Evolutionary conservation across 2,329 filamentous ascomycete genomes (phyloP).

Genomic region (Fusarium ambrosium): DNA sequence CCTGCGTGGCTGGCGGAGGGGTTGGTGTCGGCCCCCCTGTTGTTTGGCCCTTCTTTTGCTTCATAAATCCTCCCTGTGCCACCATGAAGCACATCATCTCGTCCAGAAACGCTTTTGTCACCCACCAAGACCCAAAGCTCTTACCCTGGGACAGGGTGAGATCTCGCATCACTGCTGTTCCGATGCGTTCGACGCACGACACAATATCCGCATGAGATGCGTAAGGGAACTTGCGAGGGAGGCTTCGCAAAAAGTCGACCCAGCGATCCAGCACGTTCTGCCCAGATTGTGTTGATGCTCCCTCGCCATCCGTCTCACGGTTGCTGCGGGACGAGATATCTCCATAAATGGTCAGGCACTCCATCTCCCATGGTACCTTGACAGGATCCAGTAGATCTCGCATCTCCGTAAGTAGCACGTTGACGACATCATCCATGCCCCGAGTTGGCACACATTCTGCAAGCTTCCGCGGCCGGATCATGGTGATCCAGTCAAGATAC

Average conservation of each 20-base stretch:
- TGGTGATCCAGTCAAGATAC: constrained; percentile 90
- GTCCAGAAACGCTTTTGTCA: constrained; percentile 94
- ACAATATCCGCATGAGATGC: constrained; percentile 80
- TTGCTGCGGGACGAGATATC: constrained; percentile 66
- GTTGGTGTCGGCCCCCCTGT: constrained; percentile 42
- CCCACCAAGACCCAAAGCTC: constrained; percentile 93
- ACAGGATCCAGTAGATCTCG: constrained; percentile 78
- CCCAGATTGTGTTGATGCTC: constrained; percentile 52
- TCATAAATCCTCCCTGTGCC: constrained; percentile 90
- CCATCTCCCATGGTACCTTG: constrained; percentile 74
- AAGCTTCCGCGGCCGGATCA: constrained; percentile 73
- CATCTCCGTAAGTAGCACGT: constrained; percentile 75
- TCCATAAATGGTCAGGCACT: constrained; percentile 72
- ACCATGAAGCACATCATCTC: constrained; percentile 94
- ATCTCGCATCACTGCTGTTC: constrained; percentile 83
- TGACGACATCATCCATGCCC: constrained; percentile 76
- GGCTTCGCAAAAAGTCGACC: constrained; percentile 77
- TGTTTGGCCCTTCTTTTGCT: constrained; percentile 61
- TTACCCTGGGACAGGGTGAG: constrained; percentile 82
- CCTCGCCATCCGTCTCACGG: constrained; percentile 50
- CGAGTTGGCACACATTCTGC: constrained; percentile 73
- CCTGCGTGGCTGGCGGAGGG: constrained; percentile 54
- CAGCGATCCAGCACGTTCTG: constrained; percentile 84
- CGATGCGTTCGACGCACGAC: constrained; percentile 80
- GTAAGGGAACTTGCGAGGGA: constrained; percentile 80